Base-by-base conservation (phyloP, 306 rosid species). In the Datisca glomerata region DNA sequence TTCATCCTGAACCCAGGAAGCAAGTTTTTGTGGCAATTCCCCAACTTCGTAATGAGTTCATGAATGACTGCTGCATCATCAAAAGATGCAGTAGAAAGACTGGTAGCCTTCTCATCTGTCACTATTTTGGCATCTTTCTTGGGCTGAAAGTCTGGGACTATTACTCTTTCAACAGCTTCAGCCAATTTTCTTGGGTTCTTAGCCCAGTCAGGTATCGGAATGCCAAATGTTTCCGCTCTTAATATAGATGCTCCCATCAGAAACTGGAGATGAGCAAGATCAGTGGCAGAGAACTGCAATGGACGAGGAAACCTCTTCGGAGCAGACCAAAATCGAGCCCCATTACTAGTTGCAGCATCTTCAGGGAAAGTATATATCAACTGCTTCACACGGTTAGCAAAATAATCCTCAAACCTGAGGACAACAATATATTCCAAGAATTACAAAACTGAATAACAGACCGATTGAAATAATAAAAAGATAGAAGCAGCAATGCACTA, bases 241-340 rank as follows among this genome's bases (percentile, higher is more conserved):
- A 89, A 61, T 61, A 89, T 70, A 24, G 93, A 63, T 37, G 73
- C 93, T 47, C 95, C 91, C 81, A 72, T 63, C 44, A 74, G 57
- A 77, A 67, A 89, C 45, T 80, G 84, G 21, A 89, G 79, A 65
- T 84, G 84, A 47, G 84, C 71, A 0, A 34, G 53, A 68, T 89
- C 98, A 53, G 79, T 56, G 23, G 75, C 9, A 48, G 95, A 83
- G 66, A 84, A 89, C 76, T 68, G 75, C 42, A 83, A 64, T 4
- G 98, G 84, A 36, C 12, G 95, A 47, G 98, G 98, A 56, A 83
- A 89, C 46, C 98, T 66, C 64, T 89, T 89, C 4, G 98, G 98
- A 24, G 98, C 98, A 37, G 98, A 89, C 98, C 98, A 89, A 71
- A 89, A 89, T 15, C 91, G 91, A 45, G 79, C 77, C 45, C 98